Evolutionary conservation across 306 rosid genomes (phyloP).

Genomic region (Alnus rubra): DNA sequence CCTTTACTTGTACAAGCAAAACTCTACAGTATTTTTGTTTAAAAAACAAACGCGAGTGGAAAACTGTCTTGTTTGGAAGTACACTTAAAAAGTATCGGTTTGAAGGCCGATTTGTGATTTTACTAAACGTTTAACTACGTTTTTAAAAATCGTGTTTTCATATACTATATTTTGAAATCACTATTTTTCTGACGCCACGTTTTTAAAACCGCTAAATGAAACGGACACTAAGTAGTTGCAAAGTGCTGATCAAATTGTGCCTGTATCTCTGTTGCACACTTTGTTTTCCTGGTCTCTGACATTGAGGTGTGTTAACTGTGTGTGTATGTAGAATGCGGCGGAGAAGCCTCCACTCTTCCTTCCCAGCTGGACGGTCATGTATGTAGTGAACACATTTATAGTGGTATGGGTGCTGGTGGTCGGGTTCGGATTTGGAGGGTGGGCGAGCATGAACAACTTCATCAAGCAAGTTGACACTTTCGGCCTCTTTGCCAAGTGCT

Average conservation of each 20-base stretch:
- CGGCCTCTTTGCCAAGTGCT: conserved; percentile 88
- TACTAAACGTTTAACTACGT: too few relatives aligned
- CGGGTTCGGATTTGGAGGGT: conserved; percentile 93
- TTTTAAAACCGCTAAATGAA: too few relatives aligned
- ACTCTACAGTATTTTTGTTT: neutral
- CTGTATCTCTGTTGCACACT: neutral
- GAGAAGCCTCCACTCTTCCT: conserved; percentile 76
- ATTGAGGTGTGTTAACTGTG: neutral
- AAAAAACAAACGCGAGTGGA: neutral
- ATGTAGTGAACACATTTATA: conserved; percentile 64
- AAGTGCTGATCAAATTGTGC: neutral
- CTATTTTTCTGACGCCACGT: too few relatives aligned
- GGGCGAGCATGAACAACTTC: conserved; percentile 95
- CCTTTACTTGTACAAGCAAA: too few relatives aligned
- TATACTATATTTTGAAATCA: too few relatives aligned
- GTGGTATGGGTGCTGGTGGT: conserved; percentile 74
- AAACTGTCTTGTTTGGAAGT: neutral
- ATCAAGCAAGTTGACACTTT: conserved; percentile 81
- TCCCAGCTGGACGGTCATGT: conserved; percentile 72
- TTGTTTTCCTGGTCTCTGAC: neutral
- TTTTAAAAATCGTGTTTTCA: too few relatives aligned
- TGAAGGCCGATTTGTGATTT: too few relatives aligned
- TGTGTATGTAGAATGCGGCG: conserved; percentile 66
- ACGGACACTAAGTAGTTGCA: neutral
- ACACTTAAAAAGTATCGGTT: too few relatives aligned